Evolutionary conservation across 2,329 filamentous ascomycete genomes (phyloP), one percentile per base, ranked within the genome.

Genomic region (Purpureocillium takamizusanense): DNA sequence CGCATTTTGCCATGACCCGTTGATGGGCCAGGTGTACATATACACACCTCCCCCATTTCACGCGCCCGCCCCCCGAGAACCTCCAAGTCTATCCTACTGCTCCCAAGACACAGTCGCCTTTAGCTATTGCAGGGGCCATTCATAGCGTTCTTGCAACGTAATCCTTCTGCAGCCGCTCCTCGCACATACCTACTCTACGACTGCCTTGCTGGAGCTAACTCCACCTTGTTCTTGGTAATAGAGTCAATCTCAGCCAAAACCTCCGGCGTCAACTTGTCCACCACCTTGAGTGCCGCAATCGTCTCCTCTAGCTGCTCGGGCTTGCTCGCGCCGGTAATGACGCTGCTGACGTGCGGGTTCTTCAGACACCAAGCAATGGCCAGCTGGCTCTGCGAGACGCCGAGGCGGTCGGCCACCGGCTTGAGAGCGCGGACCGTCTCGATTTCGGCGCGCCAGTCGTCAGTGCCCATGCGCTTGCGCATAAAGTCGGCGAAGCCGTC

Each of bases 341-440:
- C 76, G 13, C 69, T 72, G 54, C 72, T 78, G 35, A 81, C 71
- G 41, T 76, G 72, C 46, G 69, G 67, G 53, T 81, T 81, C 53
- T 68, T 73, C 35, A 81, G 61, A 12, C 77, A 72, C 77, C 78
- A 82, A 2, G 74, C 76, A 37, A 81, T 62, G 0, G 77, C 75
- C 33, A 81, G 62, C 37, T 66, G 63, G 49, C 63, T 66, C 60
- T 67, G 58, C 55, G 73, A 76, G 42, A 80, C 66, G 11, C 72
- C 78, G 31, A 87, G 62, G 48, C 68, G 70, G 38, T 83, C 70
- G 2, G 83, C 83, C 45, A 88, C 70, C 36, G 74, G 66, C 66
- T 74, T 61, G 43, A 78, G 61, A 51, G 69, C 67, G 49, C 70
- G 73, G 37, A 84, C 75, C 56, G 74, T 74, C 46, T 75, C 65